phyloP scores from a whole-genome alignment of 2,329 filamentous ascomycete genomes.

The Septoria linicola region DNA sequence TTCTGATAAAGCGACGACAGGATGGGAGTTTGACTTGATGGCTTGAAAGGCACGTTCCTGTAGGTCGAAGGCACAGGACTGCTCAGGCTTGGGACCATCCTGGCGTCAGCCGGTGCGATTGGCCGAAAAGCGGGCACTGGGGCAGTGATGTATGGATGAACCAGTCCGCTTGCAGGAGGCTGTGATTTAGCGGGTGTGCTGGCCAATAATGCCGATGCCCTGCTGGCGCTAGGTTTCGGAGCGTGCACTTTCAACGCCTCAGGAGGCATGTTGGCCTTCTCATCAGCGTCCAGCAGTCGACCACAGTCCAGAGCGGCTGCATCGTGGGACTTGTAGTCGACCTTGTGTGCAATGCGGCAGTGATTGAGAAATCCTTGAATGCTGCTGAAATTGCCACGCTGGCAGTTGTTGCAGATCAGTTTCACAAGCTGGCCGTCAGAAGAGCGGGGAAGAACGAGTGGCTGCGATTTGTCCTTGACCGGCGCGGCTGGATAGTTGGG shows the following conservation, averaged over 20 bases:
- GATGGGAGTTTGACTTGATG: conserved; percentile 44
- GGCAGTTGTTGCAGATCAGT: conserved; percentile 81
- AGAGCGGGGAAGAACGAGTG: conserved; percentile 79
- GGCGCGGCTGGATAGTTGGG: conserved; percentile 70
- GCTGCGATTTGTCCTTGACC: conserved; percentile 68
- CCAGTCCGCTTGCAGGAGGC: conserved; percentile 20
- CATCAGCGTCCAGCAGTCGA: conserved; percentile 72
- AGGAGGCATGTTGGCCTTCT: conserved; percentile 40
- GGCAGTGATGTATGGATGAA: conserved; percentile 36
- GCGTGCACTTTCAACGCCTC: conserved; percentile 29
- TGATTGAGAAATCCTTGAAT: conserved; percentile 99
- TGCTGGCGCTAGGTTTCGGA: conserved; percentile 19
- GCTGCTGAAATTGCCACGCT: conserved; percentile 88
- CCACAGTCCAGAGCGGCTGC: conserved; percentile 87
- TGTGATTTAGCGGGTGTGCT: conserved; percentile 24
- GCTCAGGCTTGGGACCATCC: conserved; percentile 14
- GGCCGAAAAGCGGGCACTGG: conserved; percentile 19
- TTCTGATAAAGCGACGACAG: conserved; percentile 44
- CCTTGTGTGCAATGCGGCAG: conserved; percentile 90
- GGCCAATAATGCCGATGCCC: conserved; percentile 19
- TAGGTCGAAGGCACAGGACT: conserved; percentile 7
- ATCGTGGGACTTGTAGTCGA: conserved; percentile 94
- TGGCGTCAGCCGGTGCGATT: conserved; percentile 18
- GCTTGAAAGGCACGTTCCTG: conserved; percentile 34
- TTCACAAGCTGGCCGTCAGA: conserved; percentile 83